Percentiles rank a stretch among this genome's conserved stretches.
Conservation (phyloP, 371 early-diverging fungal genomes). For the Cokeromyces recurvatus region DNA sequence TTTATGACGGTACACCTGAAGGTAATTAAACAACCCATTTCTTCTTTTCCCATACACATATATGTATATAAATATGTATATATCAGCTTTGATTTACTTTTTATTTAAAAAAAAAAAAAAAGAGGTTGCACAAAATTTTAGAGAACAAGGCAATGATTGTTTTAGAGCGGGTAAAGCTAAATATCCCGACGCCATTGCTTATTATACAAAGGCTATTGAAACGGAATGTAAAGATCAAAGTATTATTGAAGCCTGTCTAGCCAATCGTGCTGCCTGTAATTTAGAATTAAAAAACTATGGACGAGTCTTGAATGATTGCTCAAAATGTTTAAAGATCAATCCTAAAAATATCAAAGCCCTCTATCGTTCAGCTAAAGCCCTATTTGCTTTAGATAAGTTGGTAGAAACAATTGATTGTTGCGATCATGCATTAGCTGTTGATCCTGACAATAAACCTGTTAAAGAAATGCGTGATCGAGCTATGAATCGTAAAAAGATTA, state of each 20-base stretch:
- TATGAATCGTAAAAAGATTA: constrained; percentile 34
- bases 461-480: constrained; percentile 37
- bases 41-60: not conserved
- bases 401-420: constrained; percentile 87
- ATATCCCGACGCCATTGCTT: constrained; percentile 78
- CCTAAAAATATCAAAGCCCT: constrained; percentile 86
- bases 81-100: not conserved
- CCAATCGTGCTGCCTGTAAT: constrained; percentile 92
- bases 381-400: constrained; percentile 69
- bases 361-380: constrained; percentile 86
- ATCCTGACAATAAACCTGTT: constrained; percentile 70
- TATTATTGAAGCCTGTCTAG: constrained; percentile 74
- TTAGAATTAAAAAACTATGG: constrained; percentile 78
- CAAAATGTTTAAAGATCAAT: constrained; percentile 74
- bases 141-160: constrained; percentile 92
- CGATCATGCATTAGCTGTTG: constrained; percentile 59
- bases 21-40: constrained; percentile 46
- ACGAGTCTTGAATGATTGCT: constrained; percentile 84
- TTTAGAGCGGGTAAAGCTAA: constrained; percentile 67
- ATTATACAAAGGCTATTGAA: constrained; percentile 85
- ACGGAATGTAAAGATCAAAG: constrained; percentile 71
- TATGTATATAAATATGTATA: not conserved
- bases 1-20: constrained; percentile 93
- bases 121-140: constrained; percentile 93
- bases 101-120: too few species aligned